Conservation (phyloP, 768 basidiomycete species). For the Cyclocybe aegerita region DNA sequence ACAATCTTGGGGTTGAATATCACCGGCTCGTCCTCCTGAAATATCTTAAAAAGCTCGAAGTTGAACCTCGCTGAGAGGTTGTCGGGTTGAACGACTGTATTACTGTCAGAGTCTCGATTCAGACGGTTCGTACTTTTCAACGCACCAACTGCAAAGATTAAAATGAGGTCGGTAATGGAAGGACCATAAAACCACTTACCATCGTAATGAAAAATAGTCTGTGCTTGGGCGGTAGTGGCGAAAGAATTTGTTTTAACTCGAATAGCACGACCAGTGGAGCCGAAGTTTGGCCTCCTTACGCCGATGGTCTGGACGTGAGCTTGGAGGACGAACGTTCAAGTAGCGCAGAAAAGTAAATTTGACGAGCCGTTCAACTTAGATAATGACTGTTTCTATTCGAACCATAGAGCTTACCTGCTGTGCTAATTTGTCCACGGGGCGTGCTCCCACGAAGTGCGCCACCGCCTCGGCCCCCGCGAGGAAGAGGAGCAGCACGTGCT, state of each 20-base stretch:
- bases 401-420: slow-evolving; percentile 27
- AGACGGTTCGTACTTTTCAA: not conserved
- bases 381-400: not conserved
- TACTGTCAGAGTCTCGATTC: not conserved
- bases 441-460: slow-evolving; percentile 29
- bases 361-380: slow-evolving; percentile 1
- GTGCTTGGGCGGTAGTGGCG: slow-evolving; percentile 51
- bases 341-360: slow-evolving; percentile 14
- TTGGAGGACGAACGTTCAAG: slow-evolving; percentile 37
- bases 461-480: slow-evolving; percentile 24
- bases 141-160: slow-evolving; percentile 38
- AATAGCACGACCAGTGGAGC: slow-evolving; percentile 27
- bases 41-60: slow-evolving; percentile 59
- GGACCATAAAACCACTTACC: slow-evolving; percentile 44
- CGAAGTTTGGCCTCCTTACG: slow-evolving; percentile 32
- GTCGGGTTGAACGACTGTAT: slow-evolving; percentile 60
- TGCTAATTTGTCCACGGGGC: slow-evolving; percentile 24
- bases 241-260: slow-evolving; percentile 57
- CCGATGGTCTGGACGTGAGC: slow-evolving; percentile 28
- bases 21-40: slow-evolving; percentile 60
- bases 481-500: slow-evolving; percentile 11
- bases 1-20: slow-evolving; percentile 72
- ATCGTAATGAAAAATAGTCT: slow-evolving; percentile 74
- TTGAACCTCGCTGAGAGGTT: slow-evolving; percentile 67
- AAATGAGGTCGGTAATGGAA: not conserved